A percentile compares a stretch with the other conserved stretches of the same genome.
These are phyloP conservation scores for Fabrea salina DNA, from an alignment of 169 alveolate genomes.

Conservation along the genomic window DNA sequence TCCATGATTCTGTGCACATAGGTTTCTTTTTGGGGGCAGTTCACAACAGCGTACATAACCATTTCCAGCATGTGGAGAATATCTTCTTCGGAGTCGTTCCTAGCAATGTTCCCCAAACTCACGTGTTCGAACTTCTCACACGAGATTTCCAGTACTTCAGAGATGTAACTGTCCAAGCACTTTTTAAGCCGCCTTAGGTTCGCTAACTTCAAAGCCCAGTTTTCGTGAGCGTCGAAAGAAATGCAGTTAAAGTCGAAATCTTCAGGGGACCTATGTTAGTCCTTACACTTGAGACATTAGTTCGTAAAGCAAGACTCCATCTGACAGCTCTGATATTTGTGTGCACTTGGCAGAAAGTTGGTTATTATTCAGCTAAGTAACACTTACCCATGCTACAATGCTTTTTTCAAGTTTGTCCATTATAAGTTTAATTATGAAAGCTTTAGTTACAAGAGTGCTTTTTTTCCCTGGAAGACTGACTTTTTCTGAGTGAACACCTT, in stretches of 20 bases:
- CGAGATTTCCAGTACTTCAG: background rate
- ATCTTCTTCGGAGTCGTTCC: constrained; percentile 3
- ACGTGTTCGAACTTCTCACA: background rate
- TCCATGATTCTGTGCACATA: background rate
- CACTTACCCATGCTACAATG: constrained; percentile 7
- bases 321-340: constrained; percentile 21
- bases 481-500: no score
- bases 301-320: constrained; percentile 14
- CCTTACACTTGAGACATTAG: constrained; percentile 11
- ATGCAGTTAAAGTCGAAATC: constrained; percentile 17
- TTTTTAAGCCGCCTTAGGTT: constrained; percentile 8
- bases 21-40: constrained; percentile 9
- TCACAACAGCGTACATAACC: background rate
- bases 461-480: no score
- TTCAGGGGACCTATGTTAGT: background rate
- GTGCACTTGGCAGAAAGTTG: background rate
- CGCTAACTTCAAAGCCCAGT: constrained; percentile 19
- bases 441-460: no score
- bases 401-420: constrained; percentile 16
- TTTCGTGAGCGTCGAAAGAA: background rate
- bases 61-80: background rate
- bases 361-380: constrained; percentile 7
- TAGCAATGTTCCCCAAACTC: background rate
- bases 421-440: no score
- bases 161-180: background rate